Base-by-base conservation (phyloP, 371 early-diverging fungal species). In the Mucor indicus region DNA sequence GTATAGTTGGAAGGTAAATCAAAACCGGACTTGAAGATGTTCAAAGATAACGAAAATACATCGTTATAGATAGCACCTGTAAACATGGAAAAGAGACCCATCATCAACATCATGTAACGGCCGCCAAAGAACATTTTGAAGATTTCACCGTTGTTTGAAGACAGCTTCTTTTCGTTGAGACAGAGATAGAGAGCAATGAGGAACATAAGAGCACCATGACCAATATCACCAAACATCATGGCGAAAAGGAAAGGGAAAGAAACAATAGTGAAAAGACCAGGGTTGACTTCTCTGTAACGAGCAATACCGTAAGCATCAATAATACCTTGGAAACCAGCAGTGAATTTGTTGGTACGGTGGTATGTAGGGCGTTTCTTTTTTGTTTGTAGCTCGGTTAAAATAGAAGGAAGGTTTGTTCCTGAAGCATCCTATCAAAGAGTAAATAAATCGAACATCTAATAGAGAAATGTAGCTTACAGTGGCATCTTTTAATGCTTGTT, bases 211-310 rank as follows among this genome's bases (percentile, higher is more conserved):
- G 93, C 62, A 13, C 99, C 99, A 62, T 99, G 99, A 21, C 98
- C 98, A 35, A 98, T 80, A 76, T 99, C 99, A 48, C 99, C 99
- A 85, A 99, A 99, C 99, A 99, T 99, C 45, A 97, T 87, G 30
- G 99, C 99, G 75, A 99, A 99, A 48, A 99, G 64, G 71, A 99
- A 98, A 10, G 99, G 99, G 84, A 99, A 99, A 1, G 98, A 93
- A 32, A 98, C 92, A 24, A 93, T 70, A 0, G 96, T 95, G 63
- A 98, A 99, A 30, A 99, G 80, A 25, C 96, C 99, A 22, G 99
- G 99, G 69, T 99, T 99, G 62, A 99, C 97, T 78, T 99, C 99
- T 46, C 92, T 84, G 60, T 99, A 99, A 50, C 85, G 85, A 12
- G 99, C 97, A 51, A 99, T 85, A 44, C 99, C 99, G 68, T 99